Percentiles rank a stretch among this genome's conserved stretches.
Conservation (phyloP, 2,329 filamentous ascomycete genomes). For the Pseudogymnoascus sp. region DNA sequence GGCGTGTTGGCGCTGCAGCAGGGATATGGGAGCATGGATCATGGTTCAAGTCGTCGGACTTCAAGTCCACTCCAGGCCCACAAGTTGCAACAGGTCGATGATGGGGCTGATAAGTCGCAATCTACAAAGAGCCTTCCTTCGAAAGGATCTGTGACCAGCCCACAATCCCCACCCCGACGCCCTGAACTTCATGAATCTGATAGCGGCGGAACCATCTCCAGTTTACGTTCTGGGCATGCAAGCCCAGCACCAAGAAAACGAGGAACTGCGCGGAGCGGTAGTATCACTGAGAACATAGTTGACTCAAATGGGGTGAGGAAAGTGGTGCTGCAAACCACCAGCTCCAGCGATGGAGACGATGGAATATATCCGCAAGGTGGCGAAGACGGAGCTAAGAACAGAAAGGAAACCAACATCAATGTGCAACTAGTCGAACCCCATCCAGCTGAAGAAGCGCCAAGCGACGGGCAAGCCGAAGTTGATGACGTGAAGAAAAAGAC, state of each 20-base stretch:
- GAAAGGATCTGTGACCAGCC: background rate
- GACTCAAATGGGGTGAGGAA: conserved; percentile 68
- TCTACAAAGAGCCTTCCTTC: background rate
- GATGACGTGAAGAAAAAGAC: conserved; percentile 6
- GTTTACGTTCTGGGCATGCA: conserved; percentile 21
- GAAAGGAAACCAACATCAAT: background rate
- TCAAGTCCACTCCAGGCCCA: background rate
- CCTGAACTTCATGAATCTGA: conserved; percentile 4
- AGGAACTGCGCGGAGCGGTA: conserved; percentile 58
- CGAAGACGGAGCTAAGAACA: background rate
- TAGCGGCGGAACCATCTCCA: conserved; percentile 20
- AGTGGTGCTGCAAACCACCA: conserved; percentile 63
- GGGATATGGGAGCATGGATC: conserved; percentile 41
- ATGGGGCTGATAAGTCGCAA: background rate
- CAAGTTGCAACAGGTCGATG: background rate
- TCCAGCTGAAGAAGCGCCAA: background rate
- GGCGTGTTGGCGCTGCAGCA: conserved; percentile 53
- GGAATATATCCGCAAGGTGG: background rate
- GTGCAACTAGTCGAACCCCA: background rate
- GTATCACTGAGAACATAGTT: conserved; percentile 71
- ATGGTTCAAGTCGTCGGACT: background rate
- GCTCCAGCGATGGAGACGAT: conserved; percentile 23
- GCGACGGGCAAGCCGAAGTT: background rate
- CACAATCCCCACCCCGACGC: background rate
- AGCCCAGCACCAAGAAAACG: conserved; percentile 31